These are phyloP conservation scores for Inosperma sp. DNA, from an alignment of 768 basidiomycete species.

Conservation along the genomic window DNA sequence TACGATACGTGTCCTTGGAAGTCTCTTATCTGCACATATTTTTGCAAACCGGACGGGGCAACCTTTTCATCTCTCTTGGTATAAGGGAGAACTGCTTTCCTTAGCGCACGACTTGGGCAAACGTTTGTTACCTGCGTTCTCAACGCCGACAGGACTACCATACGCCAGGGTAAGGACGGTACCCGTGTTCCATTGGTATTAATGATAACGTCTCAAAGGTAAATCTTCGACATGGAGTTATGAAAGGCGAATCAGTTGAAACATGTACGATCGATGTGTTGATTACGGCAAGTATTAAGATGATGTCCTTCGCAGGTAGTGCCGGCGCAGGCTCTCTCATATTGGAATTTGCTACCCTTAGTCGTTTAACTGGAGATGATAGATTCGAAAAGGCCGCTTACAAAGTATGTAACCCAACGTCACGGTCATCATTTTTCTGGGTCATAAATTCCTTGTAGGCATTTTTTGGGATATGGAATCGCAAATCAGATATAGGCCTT, in stretches of 20 bases:
- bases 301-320: constrained; percentile 49
- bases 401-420: too few species aligned
- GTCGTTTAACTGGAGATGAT: constrained; percentile 84
- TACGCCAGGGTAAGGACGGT: constrained; percentile 67
- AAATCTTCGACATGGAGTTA: constrained; percentile 77
- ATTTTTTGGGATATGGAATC: constrained; percentile 92
- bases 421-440: too few species aligned
- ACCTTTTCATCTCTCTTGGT: constrained; percentile 79
- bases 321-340: constrained; percentile 92
- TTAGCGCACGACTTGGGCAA: constrained; percentile 86
- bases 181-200: constrained; percentile 6
- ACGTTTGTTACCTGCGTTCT: constrained; percentile 85
- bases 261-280: constrained; percentile 58
- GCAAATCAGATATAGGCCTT: constrained; percentile 76
- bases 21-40: constrained; percentile 80
- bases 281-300: background rate
- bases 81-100: constrained; percentile 69
- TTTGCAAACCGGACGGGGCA: constrained; percentile 65
- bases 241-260: constrained; percentile 70
- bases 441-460: constrained; percentile 38
- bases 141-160: constrained; percentile 87
- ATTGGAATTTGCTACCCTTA: constrained; percentile 90
- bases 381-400: constrained; percentile 87
- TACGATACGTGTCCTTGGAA: constrained; percentile 90
- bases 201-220: constrained; percentile 41